phyloP scores from a whole-genome alignment of 208 protist species.

The Trypanosoma cruzi region DNA sequence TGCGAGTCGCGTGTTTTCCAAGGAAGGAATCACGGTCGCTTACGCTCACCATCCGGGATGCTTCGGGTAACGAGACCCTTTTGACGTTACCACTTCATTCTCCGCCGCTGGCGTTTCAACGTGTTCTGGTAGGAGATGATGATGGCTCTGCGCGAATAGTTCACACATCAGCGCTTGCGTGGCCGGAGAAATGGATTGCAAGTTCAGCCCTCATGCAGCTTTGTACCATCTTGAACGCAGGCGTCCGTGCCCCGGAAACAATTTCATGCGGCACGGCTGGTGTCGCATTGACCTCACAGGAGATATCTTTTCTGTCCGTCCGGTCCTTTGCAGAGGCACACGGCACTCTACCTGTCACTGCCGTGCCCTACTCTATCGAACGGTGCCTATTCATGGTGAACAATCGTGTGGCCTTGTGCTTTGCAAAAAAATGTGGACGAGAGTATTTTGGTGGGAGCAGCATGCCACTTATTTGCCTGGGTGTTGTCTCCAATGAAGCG shows the following conservation, averaged over 20 bases:
- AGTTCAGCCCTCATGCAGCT: constrained; percentile 28
- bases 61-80: constrained; percentile 11
- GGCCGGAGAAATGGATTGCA: constrained; percentile 16
- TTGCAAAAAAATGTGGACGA: background rate
- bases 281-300: background rate
- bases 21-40: background rate
- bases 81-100: constrained; percentile 6
- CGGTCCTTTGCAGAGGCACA: background rate
- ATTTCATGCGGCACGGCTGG: background rate
- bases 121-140: constrained; percentile 8
- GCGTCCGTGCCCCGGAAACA: background rate
- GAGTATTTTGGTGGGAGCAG: background rate
- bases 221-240: constrained; percentile 16
- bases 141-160: background rate
- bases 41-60: constrained; percentile 13
- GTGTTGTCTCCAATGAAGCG: background rate
- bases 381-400: constrained; percentile 29
- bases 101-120: constrained; percentile 12
- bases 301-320: constrained; percentile 8
- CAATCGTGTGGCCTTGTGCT: constrained; percentile 6
- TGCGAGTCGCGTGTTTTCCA: background rate
- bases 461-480: constrained; percentile 20
- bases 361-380: constrained; percentile 19
- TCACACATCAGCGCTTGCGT: constrained; percentile 21
- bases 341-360: background rate